Base-by-base conservation (phyloP, 1,284 basidiomycete genomes). In the Austropuccinia psidii region DNA sequence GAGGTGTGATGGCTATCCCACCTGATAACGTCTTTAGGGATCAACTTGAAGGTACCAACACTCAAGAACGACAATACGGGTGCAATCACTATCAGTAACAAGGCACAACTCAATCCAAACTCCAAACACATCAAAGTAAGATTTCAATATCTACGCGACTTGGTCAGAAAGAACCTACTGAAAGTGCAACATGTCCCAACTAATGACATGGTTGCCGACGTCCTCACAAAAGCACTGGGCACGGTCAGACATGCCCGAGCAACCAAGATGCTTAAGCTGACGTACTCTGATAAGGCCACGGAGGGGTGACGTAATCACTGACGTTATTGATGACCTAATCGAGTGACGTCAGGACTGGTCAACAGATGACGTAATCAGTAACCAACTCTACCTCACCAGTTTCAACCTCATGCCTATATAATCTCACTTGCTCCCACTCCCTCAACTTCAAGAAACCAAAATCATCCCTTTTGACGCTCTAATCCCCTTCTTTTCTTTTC, bases 121-220 rank as follows among this genome's bases (percentile, higher is more conserved):
- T 35, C 47, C 21, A 50, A 67, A 17, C 64, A 67, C 24, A 67
- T 67, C 41, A 39, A 67, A 54, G 24, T 67, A n/a, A n/a, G 49
- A 7, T 67, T 37, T 67, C 64, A 67, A 54, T 67, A 67, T 54
- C 8, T 54, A 33, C 45, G 27, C 1, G 9, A 67, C 21, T 33
- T 67, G 11, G 24, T 67, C n/a, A 39, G 8, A 0, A 8, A 54
- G 27, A 67, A 54, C 17, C 21, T 35, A 15, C 2, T 67, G 7
- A 4, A 39, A 15, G 37, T 67, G 19, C 9, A 50, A 24, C 64
- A 67, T n/a, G 31, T 67, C 2, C 8, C 24, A 4, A 49, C 62
- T 17, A 5, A 17, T 13, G 15, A 65, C 11, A 65, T 49, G 43
- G 33, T 65, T 1, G 62, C 62, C 5, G 47, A 65, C 29, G 21